Base-by-base conservation (phyloP, 371 early-diverging fungal genomes). In the Basidiobolus meristosporus region DNA sequence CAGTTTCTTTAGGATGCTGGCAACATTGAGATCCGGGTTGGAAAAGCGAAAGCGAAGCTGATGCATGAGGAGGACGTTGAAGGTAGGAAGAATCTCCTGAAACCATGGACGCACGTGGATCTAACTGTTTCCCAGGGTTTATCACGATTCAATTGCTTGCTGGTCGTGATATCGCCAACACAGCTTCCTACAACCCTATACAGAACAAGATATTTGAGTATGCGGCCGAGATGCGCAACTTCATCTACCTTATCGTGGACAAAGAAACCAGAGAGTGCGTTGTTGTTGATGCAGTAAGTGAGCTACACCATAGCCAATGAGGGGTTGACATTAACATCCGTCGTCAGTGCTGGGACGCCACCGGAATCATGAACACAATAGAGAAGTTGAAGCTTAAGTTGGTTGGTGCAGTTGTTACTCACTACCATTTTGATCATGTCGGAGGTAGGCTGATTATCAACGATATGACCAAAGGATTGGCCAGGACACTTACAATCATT, bases 371-470 rank as follows among this genome's bases (percentile, higher is more conserved):
- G 12, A 62, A 56, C 7, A 62, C 60, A 35, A 50, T 77, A 10
- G 53, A 70, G 44, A 56, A 63, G 19, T 56, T 67, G 42, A 62
- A 67, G 0, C 66, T 78, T 44, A 63, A 63, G 9, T 55, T 86
- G 37, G 82, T 82, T 0, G 86, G 75, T 0, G 68, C 70, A 1
- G 57, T 76, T 12, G 64, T 82, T 4, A 85, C 84, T 2, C 90
- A 89, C 47, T 65, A 70, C 31, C 89, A 89, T 52, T 72, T 86
- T 46, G 89, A 89, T 55, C 89, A 89, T 40, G 67, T 70, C 0
- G 78, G 77, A 16, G 67, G 63, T 19, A 47, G 51, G 0, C 9
- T 26, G n/a, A n/a, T n/a, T n/a, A n/a, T n/a, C n/a, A n/a, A n/a
- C n/a, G n/a, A 3, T 26, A 3, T n/a, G n/a, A n/a, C n/a, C n/a